Evolutionary conservation across 768 basidiomycete genomes (phyloP).

Genomic region (Trichaptum fuscoviolaceum): DNA sequence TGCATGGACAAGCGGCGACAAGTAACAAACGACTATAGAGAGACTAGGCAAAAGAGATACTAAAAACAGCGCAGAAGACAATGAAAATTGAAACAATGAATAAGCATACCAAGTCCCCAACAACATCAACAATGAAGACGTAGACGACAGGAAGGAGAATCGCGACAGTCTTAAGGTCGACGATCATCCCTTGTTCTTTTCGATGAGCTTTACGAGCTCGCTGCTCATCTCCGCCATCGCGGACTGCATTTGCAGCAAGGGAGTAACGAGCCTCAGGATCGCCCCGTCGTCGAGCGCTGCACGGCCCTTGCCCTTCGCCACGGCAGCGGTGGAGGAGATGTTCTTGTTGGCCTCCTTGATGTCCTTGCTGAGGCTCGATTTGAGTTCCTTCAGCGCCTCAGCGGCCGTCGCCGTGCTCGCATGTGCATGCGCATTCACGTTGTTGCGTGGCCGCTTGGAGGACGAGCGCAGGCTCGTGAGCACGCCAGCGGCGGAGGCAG

Average conservation of each 20-base stretch:
- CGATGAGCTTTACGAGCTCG: background rate
- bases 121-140: background rate
- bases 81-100: background rate
- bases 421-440: background rate
- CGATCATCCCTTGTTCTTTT: background rate
- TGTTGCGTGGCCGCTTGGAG: background rate
- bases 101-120: background rate
- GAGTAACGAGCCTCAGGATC: background rate
- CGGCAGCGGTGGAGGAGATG: background rate
- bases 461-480: background rate
- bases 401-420: background rate
- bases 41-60: conserved; percentile 1
- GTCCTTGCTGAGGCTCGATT: background rate
- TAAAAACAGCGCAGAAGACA: background rate
- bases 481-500: background rate
- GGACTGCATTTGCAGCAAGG: background rate
- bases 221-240: background rate
- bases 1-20: background rate
- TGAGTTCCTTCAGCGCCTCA: background rate
- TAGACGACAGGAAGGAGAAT: background rate
- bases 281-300: background rate
- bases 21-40: background rate
- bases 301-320: background rate
- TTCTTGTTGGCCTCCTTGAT: background rate
- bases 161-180: background rate